Evolutionary conservation across 345 rosid species (phyloP), one percentile per base, ranked within the genome.

Genomic region (Rhizophora apiculata): DNA sequence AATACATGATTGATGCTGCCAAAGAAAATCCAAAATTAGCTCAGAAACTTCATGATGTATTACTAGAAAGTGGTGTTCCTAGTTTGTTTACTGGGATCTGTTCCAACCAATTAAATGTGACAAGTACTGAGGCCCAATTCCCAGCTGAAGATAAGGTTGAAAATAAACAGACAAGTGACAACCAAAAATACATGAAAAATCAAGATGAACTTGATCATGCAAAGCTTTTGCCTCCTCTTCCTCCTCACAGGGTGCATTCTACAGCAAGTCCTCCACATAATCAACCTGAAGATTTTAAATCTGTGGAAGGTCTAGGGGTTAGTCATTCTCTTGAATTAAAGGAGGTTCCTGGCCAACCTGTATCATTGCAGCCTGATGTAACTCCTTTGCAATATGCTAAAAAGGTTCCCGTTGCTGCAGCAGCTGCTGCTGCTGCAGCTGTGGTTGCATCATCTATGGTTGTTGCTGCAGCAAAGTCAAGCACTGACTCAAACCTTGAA

Each of bases 371-470:
- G 60, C 67, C 85, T 53, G 90, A 89, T 72, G 84, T 61, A 43
- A 57, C 81, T 78, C 77, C 83, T 53, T 68, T 67, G 60, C 81
- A 64, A 67, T 81, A 83, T 76, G 79, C 82, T 53, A 86, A 72
- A 73, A 86, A 84, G 49, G 94, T 90, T 58, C 97, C 97, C 46
- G 98, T 86, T 62, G 92, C 92, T 39, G 91, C 91, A 6, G 89
- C 91, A 0, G 94, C 89, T 0, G 96, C 88, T 0, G 97, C 97
- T 0, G 97, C 97, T 20, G 97, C 97, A 37, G 98, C 97, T 77
- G 98, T 83, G 80, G 89, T 89, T 81, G 98, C 97, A 37, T 93
- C 98, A 68, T 87, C 97, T 59, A 87, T 93, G 98, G 97, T 93
- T 68, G 98, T 80, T 81, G 93, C 97, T 75, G 92, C 84, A 15